Base-by-base conservation (phyloP, 1,139 yeast species). In the Taiozyma sp. region DNA sequence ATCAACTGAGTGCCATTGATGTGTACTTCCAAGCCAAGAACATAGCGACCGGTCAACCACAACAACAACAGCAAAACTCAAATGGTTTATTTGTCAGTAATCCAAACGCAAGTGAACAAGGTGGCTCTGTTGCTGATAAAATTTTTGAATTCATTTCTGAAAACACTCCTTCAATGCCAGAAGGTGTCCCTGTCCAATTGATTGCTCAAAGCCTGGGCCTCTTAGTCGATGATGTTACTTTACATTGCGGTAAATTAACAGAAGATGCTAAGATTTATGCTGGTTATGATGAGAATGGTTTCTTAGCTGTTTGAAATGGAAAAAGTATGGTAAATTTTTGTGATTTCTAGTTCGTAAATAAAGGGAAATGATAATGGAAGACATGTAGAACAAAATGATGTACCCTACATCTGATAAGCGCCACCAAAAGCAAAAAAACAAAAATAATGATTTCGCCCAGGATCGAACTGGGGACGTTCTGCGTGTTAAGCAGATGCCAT, bases 401-500 rank as follows among this genome's bases (percentile, higher is more conserved):
- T 37, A 46, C 28, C 32, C 32, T 29, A 26, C 19, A 16, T 16
- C 19, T 16, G 19, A 16, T 16, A 16, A 16, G 19, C 19, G 19
- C 19, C 19, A 16, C 19, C 19, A 16, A 16, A 16, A 16, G 19
- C 19, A 16, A 16, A 16, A 16, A 16, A 16, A 16, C 19, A 50
- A 55, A 51, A 54, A 50, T 55, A 66, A 64, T 89, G 96, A 88
- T 87, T 87, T 81, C 85, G 90, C 96, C 96, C 97, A 88, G 97
- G 97, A 86, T 89, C 96, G 97, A 89, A 89, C 97, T 88, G 97
- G 96, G 96, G 97, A 89, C 97, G 91, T 88, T 86, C 91, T 86
- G 96, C 96, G 96, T 88, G 96, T 88, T 88, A 88, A 87, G 96
- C 96, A 88, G 91, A 85, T 86, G 96, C 95, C 96, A 88, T 88